Conservation (phyloP, 441 rosid genomes). For the Iberis amara region DNA sequence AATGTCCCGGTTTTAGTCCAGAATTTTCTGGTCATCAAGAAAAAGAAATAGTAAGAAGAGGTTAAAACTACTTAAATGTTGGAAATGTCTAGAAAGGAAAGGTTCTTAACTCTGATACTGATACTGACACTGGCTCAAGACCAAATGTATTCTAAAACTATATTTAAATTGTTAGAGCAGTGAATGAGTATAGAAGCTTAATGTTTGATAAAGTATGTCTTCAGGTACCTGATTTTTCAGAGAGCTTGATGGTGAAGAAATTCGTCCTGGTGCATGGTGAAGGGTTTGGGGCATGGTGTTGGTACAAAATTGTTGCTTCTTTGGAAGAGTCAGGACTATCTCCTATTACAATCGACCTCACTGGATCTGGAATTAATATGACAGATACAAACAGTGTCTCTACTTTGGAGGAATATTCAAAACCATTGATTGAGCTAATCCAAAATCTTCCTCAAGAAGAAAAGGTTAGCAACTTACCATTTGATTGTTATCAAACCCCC, state of each 20-base stretch:
- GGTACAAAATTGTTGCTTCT: conserved; percentile 81
- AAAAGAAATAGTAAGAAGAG: no score
- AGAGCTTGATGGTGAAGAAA: conserved; percentile 53
- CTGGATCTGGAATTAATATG: conserved; percentile 77
- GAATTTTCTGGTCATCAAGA: no score
- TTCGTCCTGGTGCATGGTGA: conserved; percentile 77
- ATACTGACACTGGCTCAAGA: neutral
- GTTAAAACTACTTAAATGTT: no score
- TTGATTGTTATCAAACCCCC: no score
- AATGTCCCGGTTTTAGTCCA: no score
- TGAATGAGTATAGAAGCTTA: conserved; percentile 3
- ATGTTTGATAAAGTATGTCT: neutral
- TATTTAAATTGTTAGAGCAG: neutral
- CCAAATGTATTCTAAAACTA: no score
- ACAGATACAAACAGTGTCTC: conserved; percentile 57
- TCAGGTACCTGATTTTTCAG: conserved; percentile 65
- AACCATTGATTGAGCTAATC: conserved; percentile 61
- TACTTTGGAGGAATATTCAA: conserved; percentile 75
- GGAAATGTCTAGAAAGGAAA: no score
- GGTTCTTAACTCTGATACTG: neutral
- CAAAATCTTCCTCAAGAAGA: conserved; percentile 71
- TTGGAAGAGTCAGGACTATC: conserved; percentile 76
- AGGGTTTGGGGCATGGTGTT: conserved; percentile 99
- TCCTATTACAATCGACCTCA: conserved; percentile 71
- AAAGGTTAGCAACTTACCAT: conserved; percentile 50